phyloP scores from a whole-genome alignment of 345 rosid genomes.

The Mercurialis annua region DNA sequence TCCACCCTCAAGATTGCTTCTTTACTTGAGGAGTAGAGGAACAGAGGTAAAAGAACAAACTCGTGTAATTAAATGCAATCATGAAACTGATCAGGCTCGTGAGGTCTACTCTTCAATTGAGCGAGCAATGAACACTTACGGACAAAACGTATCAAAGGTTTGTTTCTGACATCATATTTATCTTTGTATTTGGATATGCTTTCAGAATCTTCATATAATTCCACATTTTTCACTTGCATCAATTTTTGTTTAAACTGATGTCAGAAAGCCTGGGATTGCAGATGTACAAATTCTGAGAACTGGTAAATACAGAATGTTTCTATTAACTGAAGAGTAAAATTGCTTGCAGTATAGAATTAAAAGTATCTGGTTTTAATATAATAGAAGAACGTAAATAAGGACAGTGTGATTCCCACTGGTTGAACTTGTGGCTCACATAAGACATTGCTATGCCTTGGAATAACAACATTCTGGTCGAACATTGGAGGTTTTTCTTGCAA shows the following conservation, averaged over 20 bases:
- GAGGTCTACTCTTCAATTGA: conserved; percentile 71
- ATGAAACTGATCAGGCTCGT: conserved; percentile 63
- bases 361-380: neutral
- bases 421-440: neutral
- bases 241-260: neutral
- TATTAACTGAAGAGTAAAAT: neutral
- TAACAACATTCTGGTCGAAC: neutral
- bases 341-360: neutral
- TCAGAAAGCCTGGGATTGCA: neutral
- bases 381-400: neutral
- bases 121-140: conserved; percentile 58
- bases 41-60: conserved; percentile 66
- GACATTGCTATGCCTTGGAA: neutral
- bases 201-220: neutral
- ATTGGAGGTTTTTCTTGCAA: neutral
- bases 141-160: conserved; percentile 55
- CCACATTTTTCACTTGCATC: neutral
- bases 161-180: conserved; percentile 17
- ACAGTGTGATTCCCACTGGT: neutral
- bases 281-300: neutral
- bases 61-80: conserved; percentile 71
- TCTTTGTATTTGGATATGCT: neutral
- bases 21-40: conserved; percentile 49
- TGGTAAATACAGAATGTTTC: neutral
- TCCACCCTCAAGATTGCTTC: conserved; percentile 64